Conservation (phyloP, 371 early-diverging fungal species). For the Dichotomocladium elegans region DNA sequence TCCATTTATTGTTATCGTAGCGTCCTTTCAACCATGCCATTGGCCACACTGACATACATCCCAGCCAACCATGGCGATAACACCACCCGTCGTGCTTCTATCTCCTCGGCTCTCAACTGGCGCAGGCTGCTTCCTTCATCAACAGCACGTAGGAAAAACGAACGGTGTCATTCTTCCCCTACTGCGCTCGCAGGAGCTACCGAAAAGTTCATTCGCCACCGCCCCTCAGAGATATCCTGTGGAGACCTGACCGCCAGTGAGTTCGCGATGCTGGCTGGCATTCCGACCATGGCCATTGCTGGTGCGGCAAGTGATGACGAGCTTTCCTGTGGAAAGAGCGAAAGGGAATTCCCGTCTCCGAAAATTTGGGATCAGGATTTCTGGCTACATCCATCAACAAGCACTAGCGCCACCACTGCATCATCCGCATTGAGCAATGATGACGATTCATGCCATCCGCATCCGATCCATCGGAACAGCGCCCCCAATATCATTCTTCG, state of each 20-base stretch:
- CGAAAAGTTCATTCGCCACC: constrained; percentile 19
- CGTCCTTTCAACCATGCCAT: constrained; percentile 6
- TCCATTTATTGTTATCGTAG: neutral
- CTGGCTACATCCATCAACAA: constrained; percentile 5
- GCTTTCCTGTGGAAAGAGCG: neutral
- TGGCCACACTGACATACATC: constrained; percentile 16
- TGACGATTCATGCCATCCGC: neutral
- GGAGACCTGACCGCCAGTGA: constrained; percentile 27
- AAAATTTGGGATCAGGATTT: constrained; percentile 16
- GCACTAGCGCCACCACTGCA: neutral
- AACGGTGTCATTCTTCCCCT: neutral
- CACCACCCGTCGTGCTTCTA: neutral
- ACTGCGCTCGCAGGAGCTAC: constrained; percentile 21
- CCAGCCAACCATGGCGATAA: constrained; percentile 9
- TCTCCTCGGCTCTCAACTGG: neutral
- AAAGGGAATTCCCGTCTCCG: too few relatives aligned
- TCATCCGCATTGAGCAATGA: too few relatives aligned
- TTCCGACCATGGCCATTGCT: constrained; percentile 8
- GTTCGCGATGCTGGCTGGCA: constrained; percentile 26
- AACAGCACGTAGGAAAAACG: neutral
- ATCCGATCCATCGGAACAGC: neutral
- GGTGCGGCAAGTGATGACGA: neutral
- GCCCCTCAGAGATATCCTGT: constrained; percentile 11
- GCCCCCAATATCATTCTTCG: constrained; percentile 17
- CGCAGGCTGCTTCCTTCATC: constrained; percentile 7